phyloP scores from a whole-genome alignment of 192 early-diverging fungal genomes.

The Entomortierella chlamydospora region DNA sequence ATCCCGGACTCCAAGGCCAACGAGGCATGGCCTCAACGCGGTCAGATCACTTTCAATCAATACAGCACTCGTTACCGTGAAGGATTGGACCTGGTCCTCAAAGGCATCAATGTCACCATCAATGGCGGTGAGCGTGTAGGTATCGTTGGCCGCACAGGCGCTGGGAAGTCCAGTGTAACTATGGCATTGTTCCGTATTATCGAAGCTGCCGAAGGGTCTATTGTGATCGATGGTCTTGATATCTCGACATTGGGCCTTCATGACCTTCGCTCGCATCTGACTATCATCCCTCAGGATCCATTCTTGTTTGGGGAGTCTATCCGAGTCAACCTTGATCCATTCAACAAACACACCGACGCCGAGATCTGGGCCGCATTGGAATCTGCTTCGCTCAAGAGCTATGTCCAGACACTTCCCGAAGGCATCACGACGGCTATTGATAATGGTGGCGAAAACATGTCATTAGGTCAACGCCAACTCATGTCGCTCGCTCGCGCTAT shows the following conservation, averaged over 20 bases:
- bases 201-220: constrained; percentile 64
- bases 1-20: constrained; percentile 26
- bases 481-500: constrained; percentile 71
- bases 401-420: constrained; percentile 51
- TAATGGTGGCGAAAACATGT: constrained; percentile 24
- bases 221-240: constrained; percentile 68
- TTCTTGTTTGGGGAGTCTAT: constrained; percentile 70
- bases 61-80: constrained; percentile 64
- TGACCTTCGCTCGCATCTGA: constrained; percentile 67
- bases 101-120: constrained; percentile 57
- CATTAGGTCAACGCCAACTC: constrained; percentile 69
- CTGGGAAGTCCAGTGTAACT: constrained; percentile 74
- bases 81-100: constrained; percentile 54
- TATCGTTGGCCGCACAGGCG: constrained; percentile 66
- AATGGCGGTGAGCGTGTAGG: constrained; percentile 67
- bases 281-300: constrained; percentile 80
- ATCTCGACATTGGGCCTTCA: constrained; percentile 64
- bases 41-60: constrained; percentile 59
- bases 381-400: constrained; percentile 58
- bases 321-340: constrained; percentile 69
- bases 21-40: constrained; percentile 63
- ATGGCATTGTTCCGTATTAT: constrained; percentile 77
- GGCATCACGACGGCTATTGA: constrained; percentile 29
- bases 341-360: constrained; percentile 58
- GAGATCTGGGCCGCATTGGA: constrained; percentile 65